A percentile compares a stretch with the other conserved stretches of the same genome.
Evolutionary conservation across 441 rosid genomes (phyloP).

Genomic region (Syzygium syzygioides): DNA sequence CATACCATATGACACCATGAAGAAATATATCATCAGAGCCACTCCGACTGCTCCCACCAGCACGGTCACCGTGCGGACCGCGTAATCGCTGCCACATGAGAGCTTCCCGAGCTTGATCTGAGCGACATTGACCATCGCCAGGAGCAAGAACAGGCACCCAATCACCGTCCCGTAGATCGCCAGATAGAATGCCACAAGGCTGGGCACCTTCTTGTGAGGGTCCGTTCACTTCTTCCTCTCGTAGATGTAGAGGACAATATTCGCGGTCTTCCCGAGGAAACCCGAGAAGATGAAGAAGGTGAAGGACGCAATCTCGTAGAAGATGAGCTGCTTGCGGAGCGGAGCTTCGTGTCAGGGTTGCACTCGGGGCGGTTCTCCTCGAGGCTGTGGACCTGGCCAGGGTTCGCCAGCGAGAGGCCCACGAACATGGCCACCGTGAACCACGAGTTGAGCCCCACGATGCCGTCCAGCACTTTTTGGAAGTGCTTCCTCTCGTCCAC

Average conservation of each 20-base stretch:
- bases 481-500: neutral
- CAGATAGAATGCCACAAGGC: neutral
- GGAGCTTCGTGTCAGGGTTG: neutral
- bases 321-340: slow-evolving; percentile 3
- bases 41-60: neutral
- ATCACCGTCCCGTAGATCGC: slow-evolving; percentile 6
- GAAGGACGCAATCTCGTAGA: slow-evolving; percentile 10
- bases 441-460: slow-evolving; percentile 9
- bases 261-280: slow-evolving; percentile 8
- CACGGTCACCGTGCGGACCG: neutral
- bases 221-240: neutral
- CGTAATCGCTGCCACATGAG: neutral
- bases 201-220: neutral
- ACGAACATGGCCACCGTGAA: slow-evolving; percentile 13
- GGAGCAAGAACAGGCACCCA: slow-evolving; percentile 2
- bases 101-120: neutral
- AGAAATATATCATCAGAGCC: neutral
- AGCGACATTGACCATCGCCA: slow-evolving; percentile 8
- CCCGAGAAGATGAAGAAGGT: slow-evolving; percentile 13
- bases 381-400: slow-evolving; percentile 5
- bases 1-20: neutral
- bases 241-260: slow-evolving; percentile 9
- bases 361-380: slow-evolving; percentile 1
- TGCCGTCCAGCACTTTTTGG: slow-evolving; percentile 8
- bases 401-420: slow-evolving; percentile 6